Percentiles rank a stretch among this genome's conserved stretches.
Evolutionary conservation across 1,139 yeast genomes (phyloP).

Genomic region (Scheffersomyces quercinus): DNA sequence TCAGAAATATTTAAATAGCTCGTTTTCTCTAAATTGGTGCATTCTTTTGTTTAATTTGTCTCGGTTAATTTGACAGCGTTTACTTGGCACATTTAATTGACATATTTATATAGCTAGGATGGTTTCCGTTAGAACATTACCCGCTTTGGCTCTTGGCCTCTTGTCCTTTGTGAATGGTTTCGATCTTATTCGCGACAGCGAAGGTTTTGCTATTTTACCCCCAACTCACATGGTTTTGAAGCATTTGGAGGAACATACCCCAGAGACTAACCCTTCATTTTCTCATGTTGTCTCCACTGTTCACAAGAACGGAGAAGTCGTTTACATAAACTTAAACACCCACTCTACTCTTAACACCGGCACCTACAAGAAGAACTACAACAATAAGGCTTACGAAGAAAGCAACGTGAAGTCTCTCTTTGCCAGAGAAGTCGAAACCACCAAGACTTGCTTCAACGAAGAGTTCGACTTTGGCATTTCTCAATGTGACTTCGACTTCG

Average conservation of each 20-base stretch:
- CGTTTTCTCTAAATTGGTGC: no score
- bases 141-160: constrained; percentile 8
- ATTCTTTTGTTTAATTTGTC: no score
- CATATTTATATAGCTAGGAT: constrained; percentile 1
- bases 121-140: constrained; percentile 12
- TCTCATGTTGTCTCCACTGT: constrained; percentile 16
- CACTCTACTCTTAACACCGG: constrained; percentile 13
- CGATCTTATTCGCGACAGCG: constrained; percentile 11
- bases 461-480: constrained; percentile 10
- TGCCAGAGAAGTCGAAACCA: constrained; percentile 2
- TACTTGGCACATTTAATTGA: no score
- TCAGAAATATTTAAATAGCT: no score
- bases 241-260: constrained; percentile 8
- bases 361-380: constrained; percentile 11
- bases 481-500: constrained; percentile 14
- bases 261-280: constrained; percentile 6
- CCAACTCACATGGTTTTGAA: constrained; percentile 13
- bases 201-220: constrained; percentile 15
- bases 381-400: constrained; percentile 10
- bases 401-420: constrained; percentile 7
- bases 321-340: constrained; percentile 16
- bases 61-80: no score
- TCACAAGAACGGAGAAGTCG: constrained; percentile 12
- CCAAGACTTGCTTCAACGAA: constrained; percentile 12
- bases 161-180: constrained; percentile 10